Conservation (phyloP, 345 rosid species). For the Schrenkiella parvula region DNA sequence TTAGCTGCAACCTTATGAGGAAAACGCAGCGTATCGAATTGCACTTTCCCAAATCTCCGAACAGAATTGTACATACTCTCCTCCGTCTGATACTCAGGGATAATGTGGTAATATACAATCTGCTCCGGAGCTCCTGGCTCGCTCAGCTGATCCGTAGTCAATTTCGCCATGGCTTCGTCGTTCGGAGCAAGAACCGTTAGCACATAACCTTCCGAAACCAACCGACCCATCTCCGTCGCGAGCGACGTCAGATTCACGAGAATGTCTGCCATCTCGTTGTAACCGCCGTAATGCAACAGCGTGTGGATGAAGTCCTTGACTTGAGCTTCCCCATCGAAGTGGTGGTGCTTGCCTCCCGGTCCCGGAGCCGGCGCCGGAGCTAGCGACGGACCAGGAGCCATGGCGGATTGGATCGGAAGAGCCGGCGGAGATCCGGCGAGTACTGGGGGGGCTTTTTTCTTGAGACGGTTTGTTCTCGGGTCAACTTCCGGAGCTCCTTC, state of each 20-base stretch:
- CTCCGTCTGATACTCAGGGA: conserved; percentile 82
- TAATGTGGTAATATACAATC: conserved; percentile 62
- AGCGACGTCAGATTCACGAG: conserved; percentile 66
- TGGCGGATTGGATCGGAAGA: conserved; percentile 56
- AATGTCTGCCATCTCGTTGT: conserved; percentile 78
- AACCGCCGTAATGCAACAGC: conserved; percentile 63
- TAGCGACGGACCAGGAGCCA: conserved; percentile 72
- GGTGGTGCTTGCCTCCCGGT: conserved; percentile 62
- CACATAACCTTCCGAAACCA: conserved; percentile 73
- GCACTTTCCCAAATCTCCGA: conserved; percentile 60
- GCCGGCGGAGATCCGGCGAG: conserved; percentile 49
- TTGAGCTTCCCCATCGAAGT: conserved; percentile 67
- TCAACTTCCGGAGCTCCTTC: conserved; percentile 75
- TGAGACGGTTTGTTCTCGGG: conserved; percentile 63
- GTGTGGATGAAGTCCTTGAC: conserved; percentile 73
- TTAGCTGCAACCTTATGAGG: conserved; percentile 71
- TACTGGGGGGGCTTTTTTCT: conserved; percentile 38
- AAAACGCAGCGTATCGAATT: conserved; percentile 59
- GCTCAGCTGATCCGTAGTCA: conserved; percentile 67
- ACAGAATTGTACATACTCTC: conserved; percentile 83
- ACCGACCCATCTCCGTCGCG: conserved; percentile 69
- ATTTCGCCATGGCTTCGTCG: conserved; percentile 77
- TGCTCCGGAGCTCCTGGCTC: conserved; percentile 86
- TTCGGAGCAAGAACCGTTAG: conserved; percentile 71
- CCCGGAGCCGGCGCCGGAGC: conserved; percentile 90